Percentiles rank a stretch among this genome's conserved stretches.
These are phyloP conservation scores for Salix exigua DNA, from an alignment of 345 rosid species.

Conservation along the genomic window DNA sequence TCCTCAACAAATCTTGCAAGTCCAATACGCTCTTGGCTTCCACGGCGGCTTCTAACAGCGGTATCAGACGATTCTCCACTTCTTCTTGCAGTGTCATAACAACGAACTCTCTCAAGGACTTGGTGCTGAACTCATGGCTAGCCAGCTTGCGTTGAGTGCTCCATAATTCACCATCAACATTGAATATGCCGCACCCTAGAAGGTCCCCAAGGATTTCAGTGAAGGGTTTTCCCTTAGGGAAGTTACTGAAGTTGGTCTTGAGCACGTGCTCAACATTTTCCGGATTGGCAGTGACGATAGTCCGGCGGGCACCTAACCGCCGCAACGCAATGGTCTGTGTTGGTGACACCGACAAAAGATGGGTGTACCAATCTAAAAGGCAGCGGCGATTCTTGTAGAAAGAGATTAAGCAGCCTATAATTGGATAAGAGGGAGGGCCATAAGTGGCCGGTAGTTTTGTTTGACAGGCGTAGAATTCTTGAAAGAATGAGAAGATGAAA, in stretches of 20 bases:
- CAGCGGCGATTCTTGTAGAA: conserved; percentile 59
- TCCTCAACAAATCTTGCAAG: conserved; percentile 27
- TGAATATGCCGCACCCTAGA: conserved; percentile 79
- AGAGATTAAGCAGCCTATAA: conserved; percentile 61
- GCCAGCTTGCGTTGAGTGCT: conserved; percentile 60
- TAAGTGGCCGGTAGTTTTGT: neutral
- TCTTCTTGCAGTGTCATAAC: conserved; percentile 45
- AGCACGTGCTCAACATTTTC: conserved; percentile 67
- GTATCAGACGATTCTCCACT: conserved; percentile 49
- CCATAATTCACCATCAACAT: conserved; percentile 79
- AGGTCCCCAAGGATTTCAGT: conserved; percentile 72
- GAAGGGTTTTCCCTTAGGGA: conserved; percentile 82
- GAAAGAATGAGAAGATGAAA: neutral
- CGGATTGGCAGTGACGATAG: conserved; percentile 65
- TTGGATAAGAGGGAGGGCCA: conserved; percentile 50
- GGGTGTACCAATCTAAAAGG: conserved; percentile 73
- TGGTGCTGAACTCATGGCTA: conserved; percentile 70
- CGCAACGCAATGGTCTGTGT: conserved; percentile 48
- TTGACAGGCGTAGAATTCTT: neutral
- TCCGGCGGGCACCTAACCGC: conserved; percentile 54
- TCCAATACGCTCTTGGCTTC: conserved; percentile 1
- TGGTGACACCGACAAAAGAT: conserved; percentile 53
- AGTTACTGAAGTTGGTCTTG: conserved; percentile 57
- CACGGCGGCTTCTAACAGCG: conserved; percentile 36
- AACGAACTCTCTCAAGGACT: conserved; percentile 51